phyloP scores from a whole-genome alignment of 768 basidiomycete genomes.

The Holtermannia corniformis region DNA sequence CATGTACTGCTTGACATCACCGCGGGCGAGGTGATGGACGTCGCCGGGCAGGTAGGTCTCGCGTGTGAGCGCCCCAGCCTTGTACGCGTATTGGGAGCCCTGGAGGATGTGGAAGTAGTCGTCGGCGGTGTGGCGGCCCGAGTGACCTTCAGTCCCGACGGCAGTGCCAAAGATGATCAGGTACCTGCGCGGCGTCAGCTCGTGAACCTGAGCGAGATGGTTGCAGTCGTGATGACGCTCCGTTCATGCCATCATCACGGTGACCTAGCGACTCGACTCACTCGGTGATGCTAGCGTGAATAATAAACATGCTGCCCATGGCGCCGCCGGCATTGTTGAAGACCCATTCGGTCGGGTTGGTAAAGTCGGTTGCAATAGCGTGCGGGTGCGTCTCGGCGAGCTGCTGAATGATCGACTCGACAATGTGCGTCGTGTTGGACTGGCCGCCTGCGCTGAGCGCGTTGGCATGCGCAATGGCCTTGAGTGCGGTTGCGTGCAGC shows the following conservation, averaged over 20 bases:
- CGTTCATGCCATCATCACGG: neutral
- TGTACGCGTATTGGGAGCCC: slow-evolving; percentile 92
- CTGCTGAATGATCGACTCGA: slow-evolving; percentile 69
- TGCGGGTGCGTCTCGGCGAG: slow-evolving; percentile 64
- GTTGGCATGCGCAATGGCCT: slow-evolving; percentile 52
- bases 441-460: slow-evolving; percentile 5
- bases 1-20: slow-evolving; percentile 89
- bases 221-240: neutral
- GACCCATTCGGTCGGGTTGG: slow-evolving; percentile 65
- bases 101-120: slow-evolving; percentile 94
- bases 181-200: slow-evolving; percentile 18
- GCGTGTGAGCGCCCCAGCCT: slow-evolving; percentile 67
- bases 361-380: slow-evolving; percentile 40
- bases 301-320: slow-evolving; percentile 92
- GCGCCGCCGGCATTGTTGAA: slow-evolving; percentile 97
- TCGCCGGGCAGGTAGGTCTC: slow-evolving; percentile 74
- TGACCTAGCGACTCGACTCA: slow-evolving; percentile 50
- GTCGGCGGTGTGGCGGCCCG: slow-evolving; percentile 87
- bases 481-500: slow-evolving; percentile 63
- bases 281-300: slow-evolving; percentile 93
- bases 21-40: slow-evolving; percentile 73
- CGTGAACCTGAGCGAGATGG: neutral
- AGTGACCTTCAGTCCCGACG: slow-evolving; percentile 92
- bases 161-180: slow-evolving; percentile 79
- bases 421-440: slow-evolving; percentile 57